A percentile compares a stretch with the other conserved stretches of the same genome.
phyloP scores from a whole-genome alignment of 2,329 filamentous ascomycete species.

The Phaeosphaeria sp. region DNA sequence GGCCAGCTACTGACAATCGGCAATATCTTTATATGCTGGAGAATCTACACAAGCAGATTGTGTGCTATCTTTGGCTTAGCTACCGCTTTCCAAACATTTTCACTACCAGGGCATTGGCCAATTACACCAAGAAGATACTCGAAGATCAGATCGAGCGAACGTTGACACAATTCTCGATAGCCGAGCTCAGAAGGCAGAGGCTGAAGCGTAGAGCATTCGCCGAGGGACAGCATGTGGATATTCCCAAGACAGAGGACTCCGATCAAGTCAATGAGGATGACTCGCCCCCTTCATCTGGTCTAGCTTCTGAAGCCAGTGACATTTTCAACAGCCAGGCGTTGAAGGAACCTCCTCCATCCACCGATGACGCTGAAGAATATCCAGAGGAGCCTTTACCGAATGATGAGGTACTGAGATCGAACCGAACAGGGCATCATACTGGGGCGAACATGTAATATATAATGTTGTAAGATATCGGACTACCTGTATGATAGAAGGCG shows the following conservation, averaged over 20 bases:
- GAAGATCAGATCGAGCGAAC: slow-evolving; percentile 76
- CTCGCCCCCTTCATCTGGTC: slow-evolving; percentile 8
- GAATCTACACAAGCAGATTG: slow-evolving; percentile 78
- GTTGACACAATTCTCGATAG: slow-evolving; percentile 63
- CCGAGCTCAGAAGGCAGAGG: slow-evolving; percentile 13
- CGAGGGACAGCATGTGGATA: slow-evolving; percentile 2
- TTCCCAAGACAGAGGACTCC: background rate
- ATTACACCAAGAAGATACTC: slow-evolving; percentile 78
- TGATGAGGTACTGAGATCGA: no score
- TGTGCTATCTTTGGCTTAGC: slow-evolving; percentile 90
- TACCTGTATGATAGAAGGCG: background rate
- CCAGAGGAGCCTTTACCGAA: slow-evolving; percentile 20
- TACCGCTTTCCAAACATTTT: slow-evolving; percentile 88
- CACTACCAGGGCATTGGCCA: slow-evolving; percentile 74
- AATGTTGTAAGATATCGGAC: background rate
- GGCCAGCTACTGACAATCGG: slow-evolving; percentile 52
- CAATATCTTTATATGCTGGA: slow-evolving; percentile 75
- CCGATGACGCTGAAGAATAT: slow-evolving; percentile 24
- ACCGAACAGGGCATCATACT: background rate
- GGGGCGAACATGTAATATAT: background rate
- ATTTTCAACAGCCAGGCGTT: slow-evolving; percentile 24
- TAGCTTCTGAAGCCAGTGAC: slow-evolving; percentile 19
- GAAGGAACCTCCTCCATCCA: slow-evolving; percentile 1
- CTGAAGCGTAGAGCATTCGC: slow-evolving; percentile 11
- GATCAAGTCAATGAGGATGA: slow-evolving; percentile 4